These are phyloP conservation scores for Sugiyamaella novakii DNA, from an alignment of 1,139 yeast species.

Conservation along the genomic window DNA sequence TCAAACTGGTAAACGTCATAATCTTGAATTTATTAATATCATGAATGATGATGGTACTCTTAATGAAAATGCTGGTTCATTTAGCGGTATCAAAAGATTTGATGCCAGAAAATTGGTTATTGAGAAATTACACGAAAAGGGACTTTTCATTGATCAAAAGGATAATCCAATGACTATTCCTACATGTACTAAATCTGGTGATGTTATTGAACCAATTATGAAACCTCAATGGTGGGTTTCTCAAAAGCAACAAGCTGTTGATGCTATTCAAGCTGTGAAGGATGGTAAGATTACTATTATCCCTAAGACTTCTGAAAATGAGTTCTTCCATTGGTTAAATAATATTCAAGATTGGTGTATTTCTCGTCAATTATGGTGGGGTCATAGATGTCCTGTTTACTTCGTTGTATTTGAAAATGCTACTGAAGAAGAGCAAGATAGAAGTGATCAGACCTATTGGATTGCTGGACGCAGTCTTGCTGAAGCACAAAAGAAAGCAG, in stretches of 20 bases:
- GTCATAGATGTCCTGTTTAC: slow-evolving; percentile 97
- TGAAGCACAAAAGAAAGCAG: slow-evolving; percentile 86
- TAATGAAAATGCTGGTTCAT: slow-evolving; percentile 88
- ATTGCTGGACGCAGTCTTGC: slow-evolving; percentile 80
- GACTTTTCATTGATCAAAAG: slow-evolving; percentile 76
- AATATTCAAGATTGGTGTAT: slow-evolving; percentile 99
- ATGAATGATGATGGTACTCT: slow-evolving; percentile 89
- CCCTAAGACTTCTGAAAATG: slow-evolving; percentile 89
- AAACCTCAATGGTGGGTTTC: slow-evolving; percentile 99
- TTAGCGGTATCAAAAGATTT: slow-evolving; percentile 88
- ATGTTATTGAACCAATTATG: slow-evolving; percentile 90
- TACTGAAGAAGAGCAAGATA: slow-evolving; percentile 47
- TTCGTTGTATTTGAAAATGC: slow-evolving; percentile 79
- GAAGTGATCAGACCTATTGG: slow-evolving; percentile 81
- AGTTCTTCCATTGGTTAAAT: slow-evolving; percentile 94
- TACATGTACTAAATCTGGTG: slow-evolving; percentile 93
- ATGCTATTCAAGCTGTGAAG: slow-evolving; percentile 83
- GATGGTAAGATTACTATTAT: slow-evolving; percentile 77
- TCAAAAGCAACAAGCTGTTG: slow-evolving; percentile 86
- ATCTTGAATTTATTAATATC: slow-evolving; percentile 84
- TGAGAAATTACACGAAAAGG: slow-evolving; percentile 73
- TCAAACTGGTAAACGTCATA: slow-evolving; percentile 91
- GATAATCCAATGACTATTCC: slow-evolving; percentile 97
- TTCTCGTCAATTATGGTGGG: slow-evolving; percentile 99
- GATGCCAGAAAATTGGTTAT: slow-evolving; percentile 89